Base-by-base conservation (phyloP, 768 basidiomycete species). In the Trametes gibbosa region DNA sequence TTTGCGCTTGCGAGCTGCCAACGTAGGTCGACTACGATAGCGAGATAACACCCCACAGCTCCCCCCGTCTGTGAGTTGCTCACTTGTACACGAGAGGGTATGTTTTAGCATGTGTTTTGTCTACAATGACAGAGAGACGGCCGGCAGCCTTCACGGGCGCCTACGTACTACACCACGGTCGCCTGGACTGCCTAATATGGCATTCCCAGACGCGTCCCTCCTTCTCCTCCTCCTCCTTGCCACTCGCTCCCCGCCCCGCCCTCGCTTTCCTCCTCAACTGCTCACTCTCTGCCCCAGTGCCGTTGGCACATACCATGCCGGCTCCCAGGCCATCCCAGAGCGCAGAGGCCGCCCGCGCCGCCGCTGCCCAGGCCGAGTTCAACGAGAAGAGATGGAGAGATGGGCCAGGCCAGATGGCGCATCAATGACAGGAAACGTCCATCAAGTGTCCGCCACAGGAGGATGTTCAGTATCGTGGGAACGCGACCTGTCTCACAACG, bases 291-390 rank as follows among this genome's bases (percentile, higher is more conserved):
- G 53, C 24, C 29, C 16, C 27, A 41, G 27, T 41, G 47, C 8
- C 37, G 4, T 7, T 16, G 54, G 54, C 47, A 23, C 39, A 9
- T 5, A 17, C 29, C 23, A 75, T 76, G 73, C 73, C 75, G 41
- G 65, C 65, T 14, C 69, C 74, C 59, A 69, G 75, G 50, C 68
- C 68, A 7, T 79, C 77, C 21, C 73, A 76, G 39, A 71, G 73
- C 59, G 73, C 73, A 29, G 93, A 94, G 72, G 88, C 87, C 40
- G 90, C 93, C 8, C 79, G 87, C 53, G 87, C 86, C 17, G 92
- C 93, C 21, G 94, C 92, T 19, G 83, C 88, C n/a, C 92, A 95
- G 70, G 92, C 93, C 10, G 93, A 95, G 73, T 96, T 95, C 74
- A 95, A 94, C 71, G 93, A n/a, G n/a, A n/a, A n/a, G n/a, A n/a